These are phyloP conservation scores for Starmerella vitae DNA, from an alignment of 805 yeast species.

Conservation along the genomic window DNA sequence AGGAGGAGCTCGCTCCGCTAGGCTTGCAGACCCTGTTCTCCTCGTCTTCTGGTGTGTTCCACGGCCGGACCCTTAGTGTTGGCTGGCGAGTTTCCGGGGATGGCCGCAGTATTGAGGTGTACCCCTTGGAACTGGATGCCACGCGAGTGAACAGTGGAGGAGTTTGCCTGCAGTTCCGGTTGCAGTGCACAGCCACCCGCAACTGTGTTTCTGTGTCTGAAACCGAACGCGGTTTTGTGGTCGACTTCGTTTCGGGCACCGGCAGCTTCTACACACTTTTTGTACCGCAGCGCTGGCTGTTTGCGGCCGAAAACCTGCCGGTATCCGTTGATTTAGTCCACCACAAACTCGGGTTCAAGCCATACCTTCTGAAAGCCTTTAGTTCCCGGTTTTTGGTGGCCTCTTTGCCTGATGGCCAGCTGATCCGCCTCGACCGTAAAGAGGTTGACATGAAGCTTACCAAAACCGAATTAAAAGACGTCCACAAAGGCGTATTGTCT, in stretches of 20 bases:
- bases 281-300: conserved; percentile 8
- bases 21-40: too few species aligned
- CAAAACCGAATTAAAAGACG: conserved; percentile 27
- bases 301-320: neutral
- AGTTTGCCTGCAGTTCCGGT: conserved; percentile 27
- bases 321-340: conserved; percentile 40
- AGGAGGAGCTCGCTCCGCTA: too few species aligned
- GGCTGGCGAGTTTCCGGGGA: conserved; percentile 11
- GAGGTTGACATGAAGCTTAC: conserved; percentile 27
- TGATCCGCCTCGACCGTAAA: conserved; percentile 30
- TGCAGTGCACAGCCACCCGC: conserved; percentile 30
- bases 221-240: conserved; percentile 5
- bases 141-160: conserved; percentile 6
- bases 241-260: conserved; percentile 34
- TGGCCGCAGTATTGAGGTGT: conserved; percentile 7
- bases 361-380: conserved; percentile 40
- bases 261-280: conserved; percentile 41
- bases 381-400: conserved; percentile 38
- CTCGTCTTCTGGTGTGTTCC: conserved; percentile 8
- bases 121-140: conserved; percentile 14
- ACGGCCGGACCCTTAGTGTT: conserved; percentile 5
- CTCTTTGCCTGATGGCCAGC: conserved; percentile 63
- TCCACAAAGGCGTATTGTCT: conserved; percentile 1
- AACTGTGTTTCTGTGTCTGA: conserved; percentile 32
- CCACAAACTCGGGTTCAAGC: conserved; percentile 43